Evolutionary conservation across 768 basidiomycete species (phyloP).

Genomic region (Zangia roseola): DNA sequence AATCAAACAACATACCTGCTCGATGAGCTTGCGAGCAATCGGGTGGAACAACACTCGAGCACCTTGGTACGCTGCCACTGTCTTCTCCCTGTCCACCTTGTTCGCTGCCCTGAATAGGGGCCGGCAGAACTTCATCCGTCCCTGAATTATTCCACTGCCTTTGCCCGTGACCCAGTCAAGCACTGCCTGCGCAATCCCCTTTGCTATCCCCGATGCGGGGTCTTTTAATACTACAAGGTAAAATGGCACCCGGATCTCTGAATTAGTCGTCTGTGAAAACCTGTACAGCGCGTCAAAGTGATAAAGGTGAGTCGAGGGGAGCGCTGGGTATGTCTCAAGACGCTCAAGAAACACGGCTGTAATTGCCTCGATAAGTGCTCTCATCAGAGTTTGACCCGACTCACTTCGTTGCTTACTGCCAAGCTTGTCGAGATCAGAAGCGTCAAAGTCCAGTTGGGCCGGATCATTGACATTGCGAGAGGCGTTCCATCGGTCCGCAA

Average conservation of each 20-base stretch:
- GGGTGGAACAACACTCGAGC: constrained; percentile 46
- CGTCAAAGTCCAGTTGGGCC: constrained; percentile 39
- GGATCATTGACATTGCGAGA: constrained; percentile 38
- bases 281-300: constrained; percentile 45
- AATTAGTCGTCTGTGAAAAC: constrained; percentile 42
- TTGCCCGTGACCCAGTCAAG: constrained; percentile 47
- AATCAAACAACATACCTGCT: constrained; percentile 37
- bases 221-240: constrained; percentile 49
- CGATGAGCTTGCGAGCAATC: constrained; percentile 48
- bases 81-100: constrained; percentile 36
- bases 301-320: constrained; percentile 42
- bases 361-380: not conserved
- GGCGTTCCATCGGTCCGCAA: constrained; percentile 53
- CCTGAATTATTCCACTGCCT: constrained; percentile 42
- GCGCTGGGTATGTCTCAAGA: constrained; percentile 40
- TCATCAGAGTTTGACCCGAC: not conserved
- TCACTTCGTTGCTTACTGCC: constrained; percentile 51
- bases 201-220: constrained; percentile 32
- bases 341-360: constrained; percentile 58
- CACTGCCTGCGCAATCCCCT: constrained; percentile 33
- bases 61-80: constrained; percentile 35
- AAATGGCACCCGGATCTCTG: constrained; percentile 53
- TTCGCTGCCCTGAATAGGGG: constrained; percentile 42
- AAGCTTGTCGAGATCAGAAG: constrained; percentile 46
- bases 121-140: constrained; percentile 57